Percentiles rank a stretch among this genome's conserved stretches.
These are phyloP conservation scores for Xylariomycetidae sp. DNA, from an alignment of 2,329 filamentous ascomycete genomes.

Conservation along the genomic window DNA sequence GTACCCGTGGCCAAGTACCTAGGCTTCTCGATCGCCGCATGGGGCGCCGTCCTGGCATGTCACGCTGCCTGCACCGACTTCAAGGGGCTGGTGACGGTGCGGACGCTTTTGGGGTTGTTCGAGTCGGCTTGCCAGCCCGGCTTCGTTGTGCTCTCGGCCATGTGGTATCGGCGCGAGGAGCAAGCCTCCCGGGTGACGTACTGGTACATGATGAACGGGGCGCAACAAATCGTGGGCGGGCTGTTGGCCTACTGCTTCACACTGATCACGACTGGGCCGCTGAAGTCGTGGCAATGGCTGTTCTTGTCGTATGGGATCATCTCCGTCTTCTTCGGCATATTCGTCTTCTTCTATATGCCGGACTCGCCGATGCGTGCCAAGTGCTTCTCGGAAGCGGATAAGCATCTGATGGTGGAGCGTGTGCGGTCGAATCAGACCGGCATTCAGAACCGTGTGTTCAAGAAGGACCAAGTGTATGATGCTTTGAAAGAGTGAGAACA, in stretches of 20 bases:
- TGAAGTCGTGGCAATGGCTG: constrained; percentile 63
- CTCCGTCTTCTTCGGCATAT: constrained; percentile 58
- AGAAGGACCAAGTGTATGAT: constrained; percentile 39
- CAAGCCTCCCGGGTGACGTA: constrained; percentile 61
- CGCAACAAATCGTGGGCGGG: constrained; percentile 66
- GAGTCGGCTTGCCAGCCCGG: constrained; percentile 64
- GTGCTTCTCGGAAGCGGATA: constrained; percentile 61
- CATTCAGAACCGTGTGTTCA: constrained; percentile 48
- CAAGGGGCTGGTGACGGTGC: constrained; percentile 49
- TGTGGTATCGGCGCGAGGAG: constrained; percentile 67
- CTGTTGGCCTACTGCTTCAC: constrained; percentile 61
- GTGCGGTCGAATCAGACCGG: constrained; percentile 56
- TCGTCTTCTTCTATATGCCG: constrained; percentile 58
- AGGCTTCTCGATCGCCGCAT: constrained; percentile 55
- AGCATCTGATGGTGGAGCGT: constrained; percentile 56
- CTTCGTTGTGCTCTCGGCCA: constrained; percentile 60
- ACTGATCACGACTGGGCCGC: constrained; percentile 43
- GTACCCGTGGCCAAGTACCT: constrained; percentile 65
- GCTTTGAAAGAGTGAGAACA: constrained; percentile 58
- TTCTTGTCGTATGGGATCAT: constrained; percentile 61
- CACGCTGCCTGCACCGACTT: constrained; percentile 59
- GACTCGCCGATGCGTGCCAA: constrained; percentile 67
- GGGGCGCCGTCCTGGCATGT: constrained; percentile 54
- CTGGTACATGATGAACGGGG: constrained; percentile 76
- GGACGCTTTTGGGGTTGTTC: constrained; percentile 64